phyloP scores from a whole-genome alignment of 2,329 filamentous ascomycete species.

The Exophiala mesophila region DNA sequence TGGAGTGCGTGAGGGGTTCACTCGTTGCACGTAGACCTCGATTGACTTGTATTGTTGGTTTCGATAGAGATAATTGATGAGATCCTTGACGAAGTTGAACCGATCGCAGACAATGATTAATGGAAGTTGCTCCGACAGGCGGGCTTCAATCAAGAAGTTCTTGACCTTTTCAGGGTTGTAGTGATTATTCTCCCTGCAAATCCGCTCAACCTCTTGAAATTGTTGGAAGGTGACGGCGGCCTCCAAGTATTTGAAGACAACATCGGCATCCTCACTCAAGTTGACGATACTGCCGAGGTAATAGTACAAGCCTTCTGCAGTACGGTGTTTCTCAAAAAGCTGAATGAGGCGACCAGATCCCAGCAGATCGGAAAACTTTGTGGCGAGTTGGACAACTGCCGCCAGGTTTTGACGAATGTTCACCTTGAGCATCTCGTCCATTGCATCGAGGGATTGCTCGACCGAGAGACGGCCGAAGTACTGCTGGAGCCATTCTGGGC shows the following conservation, averaged over 20 bases:
- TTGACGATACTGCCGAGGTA: constrained; percentile 98
- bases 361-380: constrained; percentile 95
- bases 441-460: constrained; percentile 86
- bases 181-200: constrained; percentile 87
- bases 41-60: constrained; percentile 99
- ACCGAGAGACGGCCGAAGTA: constrained; percentile 95
- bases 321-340: constrained; percentile 95
- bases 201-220: constrained; percentile 91
- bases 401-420: constrained; percentile 98
- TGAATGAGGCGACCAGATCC: constrained; percentile 84
- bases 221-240: constrained; percentile 91
- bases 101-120: constrained; percentile 98
- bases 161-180: constrained; percentile 95
- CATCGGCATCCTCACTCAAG: constrained; percentile 87
- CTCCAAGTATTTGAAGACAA: constrained; percentile 99
- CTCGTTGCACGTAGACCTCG: constrained; percentile 93
- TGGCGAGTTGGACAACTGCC: constrained; percentile 89
- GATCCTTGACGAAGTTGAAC: constrained; percentile 97
- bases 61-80: constrained; percentile 96
- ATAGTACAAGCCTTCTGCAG: constrained; percentile 93
- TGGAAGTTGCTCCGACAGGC: constrained; percentile 84
- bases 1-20: constrained; percentile 86
- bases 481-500: constrained; percentile 81
- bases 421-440: constrained; percentile 91
- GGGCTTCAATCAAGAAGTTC: constrained; percentile 98